phyloP scores from a whole-genome alignment of 495 filamentous ascomycete genomes.

The Penicillium tannophilum region DNA sequence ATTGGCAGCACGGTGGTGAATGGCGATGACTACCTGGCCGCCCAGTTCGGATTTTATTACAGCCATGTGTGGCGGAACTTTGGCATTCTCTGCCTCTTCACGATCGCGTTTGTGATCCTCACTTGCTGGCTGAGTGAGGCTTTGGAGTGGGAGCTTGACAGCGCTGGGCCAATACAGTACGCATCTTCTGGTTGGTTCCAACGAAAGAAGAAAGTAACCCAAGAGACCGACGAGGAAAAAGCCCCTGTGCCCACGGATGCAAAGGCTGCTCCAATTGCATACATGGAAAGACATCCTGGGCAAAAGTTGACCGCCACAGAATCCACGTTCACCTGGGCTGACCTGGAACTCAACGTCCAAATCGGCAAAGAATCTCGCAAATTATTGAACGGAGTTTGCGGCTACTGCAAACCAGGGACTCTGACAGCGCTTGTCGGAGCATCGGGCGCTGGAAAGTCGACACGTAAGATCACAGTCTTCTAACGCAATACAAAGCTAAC shows the following conservation, averaged over 20 bases:
- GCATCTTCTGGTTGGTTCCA: conserved; percentile 47
- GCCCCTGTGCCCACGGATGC: conserved; percentile 26
- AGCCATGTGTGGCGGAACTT: conserved; percentile 66
- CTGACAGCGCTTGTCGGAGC: conserved; percentile 85
- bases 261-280: conserved; percentile 19
- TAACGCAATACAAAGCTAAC: background rate
- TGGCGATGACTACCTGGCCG: conserved; percentile 54
- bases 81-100: conserved; percentile 65
- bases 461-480: conserved; percentile 51
- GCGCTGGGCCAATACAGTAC: conserved; percentile 61
- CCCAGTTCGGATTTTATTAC: conserved; percentile 55
- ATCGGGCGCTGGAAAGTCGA: conserved; percentile 84
- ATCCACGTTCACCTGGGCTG: conserved; percentile 52
- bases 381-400: conserved; percentile 69
- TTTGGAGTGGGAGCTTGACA: conserved; percentile 59
- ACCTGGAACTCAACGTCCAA: conserved; percentile 62
- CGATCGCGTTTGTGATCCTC: conserved; percentile 52
- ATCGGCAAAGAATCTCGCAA: conserved; percentile 66
- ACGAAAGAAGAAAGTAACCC: conserved; percentile 42
- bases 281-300: conserved; percentile 20
- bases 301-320: conserved; percentile 51
- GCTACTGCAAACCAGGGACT: conserved; percentile 76
- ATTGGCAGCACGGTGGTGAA: conserved; percentile 51
- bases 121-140: conserved; percentile 62
- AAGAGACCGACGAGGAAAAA: conserved; percentile 50